Conservation (phyloP, 164 flowering plant species). For the Cinnamomum micranthum region DNA sequence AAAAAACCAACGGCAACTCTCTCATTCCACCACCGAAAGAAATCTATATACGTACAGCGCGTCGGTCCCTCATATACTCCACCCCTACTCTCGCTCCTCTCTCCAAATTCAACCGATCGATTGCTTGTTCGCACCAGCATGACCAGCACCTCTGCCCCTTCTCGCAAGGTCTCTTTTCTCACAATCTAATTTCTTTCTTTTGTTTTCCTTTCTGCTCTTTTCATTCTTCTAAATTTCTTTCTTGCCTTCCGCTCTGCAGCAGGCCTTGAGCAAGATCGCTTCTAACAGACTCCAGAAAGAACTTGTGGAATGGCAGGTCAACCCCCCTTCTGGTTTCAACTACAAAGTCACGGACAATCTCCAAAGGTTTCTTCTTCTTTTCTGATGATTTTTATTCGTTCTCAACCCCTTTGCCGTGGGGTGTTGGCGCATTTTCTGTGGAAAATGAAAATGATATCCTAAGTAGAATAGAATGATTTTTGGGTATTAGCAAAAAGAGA, state of each 20-base stretch:
- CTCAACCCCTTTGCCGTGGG: background rate
- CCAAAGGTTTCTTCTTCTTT: slow-evolving; percentile 50
- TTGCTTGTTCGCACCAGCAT: background rate
- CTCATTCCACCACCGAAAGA: too few species aligned
- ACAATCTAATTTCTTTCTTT: background rate
- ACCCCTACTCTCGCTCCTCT: background rate
- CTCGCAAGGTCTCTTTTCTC: slow-evolving; percentile 21
- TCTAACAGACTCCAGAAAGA: slow-evolving; percentile 82
- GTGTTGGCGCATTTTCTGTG: background rate
- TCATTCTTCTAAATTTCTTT: background rate
- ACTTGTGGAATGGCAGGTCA: slow-evolving; percentile 90
- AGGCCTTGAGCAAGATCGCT: slow-evolving; percentile 85
- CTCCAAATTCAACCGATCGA: background rate
- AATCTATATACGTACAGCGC: too few species aligned
- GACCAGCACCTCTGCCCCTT: slow-evolving; percentile 23
- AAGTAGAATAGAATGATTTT: background rate
- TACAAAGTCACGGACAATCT: slow-evolving; percentile 86
- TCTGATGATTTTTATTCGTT: background rate
- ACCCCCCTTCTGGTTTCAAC: slow-evolving; percentile 81
- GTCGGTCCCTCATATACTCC: background rate
- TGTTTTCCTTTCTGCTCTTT: background rate
- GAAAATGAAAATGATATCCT: background rate
- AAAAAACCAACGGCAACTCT: too few species aligned
- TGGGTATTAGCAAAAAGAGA: background rate
- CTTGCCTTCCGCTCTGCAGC: background rate